Base-by-base conservation (phyloP, 139 green algal species). In the Coccomyxa sp. region DNA sequence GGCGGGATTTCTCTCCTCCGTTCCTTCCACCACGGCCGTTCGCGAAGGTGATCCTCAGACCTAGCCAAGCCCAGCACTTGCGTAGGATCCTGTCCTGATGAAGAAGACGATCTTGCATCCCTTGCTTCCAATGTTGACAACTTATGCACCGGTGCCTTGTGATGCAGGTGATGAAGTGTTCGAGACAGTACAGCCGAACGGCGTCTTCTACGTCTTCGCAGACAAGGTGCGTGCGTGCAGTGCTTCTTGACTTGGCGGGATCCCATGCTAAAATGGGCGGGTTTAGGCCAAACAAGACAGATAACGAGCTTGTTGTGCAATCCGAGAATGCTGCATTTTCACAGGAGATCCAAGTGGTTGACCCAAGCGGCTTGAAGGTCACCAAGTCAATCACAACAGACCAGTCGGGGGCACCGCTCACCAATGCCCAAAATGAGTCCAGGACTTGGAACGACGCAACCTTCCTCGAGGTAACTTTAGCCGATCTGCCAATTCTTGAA, bases 121-220 rank as follows among this genome's bases (percentile, higher is more conserved):
- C 38, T 51, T 51, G 38, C 38, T 51, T 51, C 38, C 38, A 51
- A 7, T 11, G 7, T 3, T 51, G 38, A 51, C 38, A 7, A 51
- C 38, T 11, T 51, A 51, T 51, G 38, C 38, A 51, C 38, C 38
- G 38, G 38, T 51, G 3, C 38, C 38, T 51, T 51, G 38, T 11
- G 3, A 51, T 79, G 67, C 81, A 84, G 81, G 81, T n/a, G 81
- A 84, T 79, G 81, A 84, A 51, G 67, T 71, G 21, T 84, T 79
- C 38, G 32, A n/a, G 16, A 79, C 66, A 31, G 31, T 79, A 58
- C 63, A 67, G 32, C 45, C 30, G 13, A 21, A 25, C 63, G 81
- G 81, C 13, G 38, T 66, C 38, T 84, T 83, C 25, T 84, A 79
- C 13, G 81, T 84, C 27, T 84, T 84, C 31, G 81, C 81, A 14